Percentiles rank a stretch among this genome's conserved stretches.
Conservation (phyloP, 2,329 filamentous ascomycete genomes). For the Cercospora berteroae region DNA sequence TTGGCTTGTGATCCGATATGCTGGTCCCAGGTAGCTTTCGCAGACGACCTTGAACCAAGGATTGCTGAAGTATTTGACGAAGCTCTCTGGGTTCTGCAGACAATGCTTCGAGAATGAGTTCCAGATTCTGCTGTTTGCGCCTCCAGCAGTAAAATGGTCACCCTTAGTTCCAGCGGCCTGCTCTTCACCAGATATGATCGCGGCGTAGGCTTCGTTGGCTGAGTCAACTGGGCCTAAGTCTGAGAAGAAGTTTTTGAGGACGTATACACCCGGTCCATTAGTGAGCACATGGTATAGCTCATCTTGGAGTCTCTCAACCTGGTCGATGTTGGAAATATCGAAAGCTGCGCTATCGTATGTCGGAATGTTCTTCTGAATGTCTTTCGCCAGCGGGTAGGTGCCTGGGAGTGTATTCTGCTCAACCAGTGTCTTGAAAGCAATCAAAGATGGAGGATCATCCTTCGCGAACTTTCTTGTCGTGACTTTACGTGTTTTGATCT, state of each 20-base stretch:
- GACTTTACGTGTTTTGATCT: slow-evolving; percentile 25
- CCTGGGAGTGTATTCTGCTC: slow-evolving; percentile 22
- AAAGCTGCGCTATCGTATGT: slow-evolving; percentile 52
- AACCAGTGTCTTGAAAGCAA: slow-evolving; percentile 28
- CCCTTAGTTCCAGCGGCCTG: slow-evolving; percentile 44
- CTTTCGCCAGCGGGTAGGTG: slow-evolving; percentile 51
- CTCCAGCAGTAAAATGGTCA: slow-evolving; percentile 60
- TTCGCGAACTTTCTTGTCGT: slow-evolving; percentile 24
- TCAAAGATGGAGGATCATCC: slow-evolving; percentile 23
- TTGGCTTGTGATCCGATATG: slow-evolving; percentile 60
- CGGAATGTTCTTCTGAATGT: slow-evolving; percentile 53
- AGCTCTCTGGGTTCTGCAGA: slow-evolving; percentile 51
- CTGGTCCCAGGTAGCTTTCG: slow-evolving; percentile 59
- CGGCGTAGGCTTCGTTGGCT: slow-evolving; percentile 50
- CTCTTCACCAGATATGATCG: slow-evolving; percentile 51
- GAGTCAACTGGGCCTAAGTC: slow-evolving; percentile 43
- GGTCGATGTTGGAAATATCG: slow-evolving; percentile 34
- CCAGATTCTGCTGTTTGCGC: slow-evolving; percentile 62
- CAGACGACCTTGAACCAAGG: slow-evolving; percentile 56
- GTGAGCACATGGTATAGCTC: slow-evolving; percentile 59
- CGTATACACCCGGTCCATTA: slow-evolving; percentile 57
- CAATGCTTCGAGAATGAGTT: slow-evolving; percentile 65
- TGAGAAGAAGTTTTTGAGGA: slow-evolving; percentile 56
- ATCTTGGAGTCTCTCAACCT: slow-evolving; percentile 52
- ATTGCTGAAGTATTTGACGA: slow-evolving; percentile 60